Evolutionary conservation across 768 basidiomycete genomes (phyloP), one percentile per base, ranked within the genome.

Genomic region (Lactifluus hygrophoroides): DNA sequence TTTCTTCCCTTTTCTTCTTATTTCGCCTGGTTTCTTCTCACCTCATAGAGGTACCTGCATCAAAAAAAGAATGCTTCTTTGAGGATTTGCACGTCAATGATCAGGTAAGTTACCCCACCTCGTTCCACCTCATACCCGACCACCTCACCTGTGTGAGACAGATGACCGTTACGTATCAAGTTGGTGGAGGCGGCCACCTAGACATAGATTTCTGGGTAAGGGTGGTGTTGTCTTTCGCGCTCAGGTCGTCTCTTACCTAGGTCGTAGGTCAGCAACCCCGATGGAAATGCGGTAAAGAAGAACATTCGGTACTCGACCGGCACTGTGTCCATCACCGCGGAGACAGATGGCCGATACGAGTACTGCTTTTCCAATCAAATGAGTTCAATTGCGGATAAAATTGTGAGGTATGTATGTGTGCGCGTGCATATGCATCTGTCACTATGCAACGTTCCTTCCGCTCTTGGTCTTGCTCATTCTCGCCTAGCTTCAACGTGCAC

Each of bases 101-200:
- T 83, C 90, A 94, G 79, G 90, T 88, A 61, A 56, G 66, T n/a
- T n/a, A n/a, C n/a, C n/a, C 64, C 34, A 17, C 10, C n/a, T 6
- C 37, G 11, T 5, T 28, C 3, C 25, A 30, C 42, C 9, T 51
- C 42, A 21, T n/a, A 9, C 28, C 30, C 14, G 25, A 40, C 38
- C 45, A 25, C 17, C 49, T 16, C 27, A 32, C 17, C 16, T 23
- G 16, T 21, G n/a, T 47, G 9, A 48, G 42, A 42, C 53, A 97
- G 94, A 98, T 99, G 96, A 95, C 95, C 25, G 90, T 99, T 50
- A 96, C 95, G 38, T 99, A 98, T 70, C 96, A 99, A 79, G 96
- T 98, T 7, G 94, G 92, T 52, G 93, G 91, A 44, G 96, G 96
- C 25, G 95, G 96, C 1, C 90, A 97, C 69, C 73, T 98, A 50